phyloP scores from a whole-genome alignment of 352 stramenopile species.

The Stramenopiles sp. region DNA sequence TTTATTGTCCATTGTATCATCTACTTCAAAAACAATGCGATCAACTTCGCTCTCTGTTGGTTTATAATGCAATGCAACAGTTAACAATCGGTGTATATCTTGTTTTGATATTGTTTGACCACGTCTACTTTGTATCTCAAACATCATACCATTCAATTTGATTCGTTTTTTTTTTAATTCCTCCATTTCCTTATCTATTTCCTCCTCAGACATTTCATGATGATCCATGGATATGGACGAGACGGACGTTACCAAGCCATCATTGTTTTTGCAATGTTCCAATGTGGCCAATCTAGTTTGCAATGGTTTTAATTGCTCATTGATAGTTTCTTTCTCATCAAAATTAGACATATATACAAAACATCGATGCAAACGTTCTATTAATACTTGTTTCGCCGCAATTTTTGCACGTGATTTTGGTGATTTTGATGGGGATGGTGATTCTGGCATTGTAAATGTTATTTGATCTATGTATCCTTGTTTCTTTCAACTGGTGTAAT shows the following conservation, averaged over 20 bases:
- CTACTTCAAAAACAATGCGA: neutral
- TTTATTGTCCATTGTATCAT: neutral
- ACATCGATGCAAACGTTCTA: neutral
- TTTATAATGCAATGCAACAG: neutral
- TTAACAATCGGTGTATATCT: neutral
- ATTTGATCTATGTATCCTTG: no score
- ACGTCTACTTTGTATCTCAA: constrained; percentile 2
- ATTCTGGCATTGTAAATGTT: no score
- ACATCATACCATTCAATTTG: neutral
- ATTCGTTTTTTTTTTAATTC: neutral
- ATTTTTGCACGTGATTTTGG: neutral
- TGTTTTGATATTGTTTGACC: neutral
- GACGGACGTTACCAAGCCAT: neutral
- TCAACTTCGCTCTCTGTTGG: neutral
- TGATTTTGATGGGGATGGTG: no score
- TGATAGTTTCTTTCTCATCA: neutral
- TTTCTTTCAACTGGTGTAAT: no score
- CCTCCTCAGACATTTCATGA: neutral
- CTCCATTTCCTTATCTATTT: neutral
- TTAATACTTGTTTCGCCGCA: neutral
- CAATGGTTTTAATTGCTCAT: constrained; percentile 6
- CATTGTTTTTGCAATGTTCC: neutral
- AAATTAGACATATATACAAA: neutral
- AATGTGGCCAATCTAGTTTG: neutral
- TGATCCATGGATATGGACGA: neutral